Evolutionary conservation across 192 early-diverging fungal genomes (phyloP).

Genomic region (Jimgerdemannia lactiflua): DNA sequence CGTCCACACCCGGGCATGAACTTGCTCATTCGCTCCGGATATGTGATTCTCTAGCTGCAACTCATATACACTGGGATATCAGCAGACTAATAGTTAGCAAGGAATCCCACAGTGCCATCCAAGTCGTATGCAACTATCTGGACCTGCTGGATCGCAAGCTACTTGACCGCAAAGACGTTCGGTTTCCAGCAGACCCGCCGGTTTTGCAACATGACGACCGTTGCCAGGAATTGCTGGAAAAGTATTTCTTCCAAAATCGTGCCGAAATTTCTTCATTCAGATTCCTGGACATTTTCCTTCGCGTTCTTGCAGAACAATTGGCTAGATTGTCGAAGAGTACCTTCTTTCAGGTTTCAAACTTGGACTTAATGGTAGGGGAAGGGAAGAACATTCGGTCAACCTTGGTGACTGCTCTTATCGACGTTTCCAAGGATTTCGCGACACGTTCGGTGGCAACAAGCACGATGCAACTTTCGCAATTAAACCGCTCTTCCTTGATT

Average conservation of each 20-base stretch:
- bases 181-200: too few species aligned
- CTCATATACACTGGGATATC: too few species aligned
- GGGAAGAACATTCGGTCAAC: neutral
- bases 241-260: too few species aligned
- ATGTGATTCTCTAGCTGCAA: too few species aligned
- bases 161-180: too few species aligned
- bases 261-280: neutral
- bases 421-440: neutral
- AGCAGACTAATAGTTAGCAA: too few species aligned
- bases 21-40: too few species aligned
- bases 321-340: neutral
- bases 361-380: neutral
- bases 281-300: neutral
- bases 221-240: too few species aligned
- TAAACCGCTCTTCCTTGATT: neutral
- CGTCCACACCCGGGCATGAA: neutral
- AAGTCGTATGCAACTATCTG: too few species aligned
- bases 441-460: neutral
- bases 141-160: too few species aligned
- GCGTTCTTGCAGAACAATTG: neutral
- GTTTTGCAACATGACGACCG: too few species aligned
- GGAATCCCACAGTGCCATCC: too few species aligned
- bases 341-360: neutral
- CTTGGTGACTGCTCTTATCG: neutral
- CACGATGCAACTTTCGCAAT: neutral